These are phyloP conservation scores for Volvox reticuliferus DNA, from an alignment of 139 green algal species.

Conservation along the genomic window DNA sequence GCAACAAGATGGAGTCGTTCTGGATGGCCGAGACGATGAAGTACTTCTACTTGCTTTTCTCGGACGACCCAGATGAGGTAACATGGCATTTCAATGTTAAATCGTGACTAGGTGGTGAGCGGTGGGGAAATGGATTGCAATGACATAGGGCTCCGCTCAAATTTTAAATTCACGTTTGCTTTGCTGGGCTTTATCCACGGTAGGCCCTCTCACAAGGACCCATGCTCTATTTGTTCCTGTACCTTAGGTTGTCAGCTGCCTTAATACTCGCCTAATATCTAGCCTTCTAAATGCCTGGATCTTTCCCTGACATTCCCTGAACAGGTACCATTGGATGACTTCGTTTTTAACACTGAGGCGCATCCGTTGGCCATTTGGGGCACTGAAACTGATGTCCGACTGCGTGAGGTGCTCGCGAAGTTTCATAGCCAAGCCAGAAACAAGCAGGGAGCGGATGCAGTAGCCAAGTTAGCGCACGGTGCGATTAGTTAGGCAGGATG, in stretches of 20 bases:
- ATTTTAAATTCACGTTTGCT: neutral
- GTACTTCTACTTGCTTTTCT: constrained; percentile 90
- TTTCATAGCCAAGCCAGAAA: neutral
- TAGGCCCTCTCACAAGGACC: neutral
- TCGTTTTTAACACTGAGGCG: constrained; percentile 93
- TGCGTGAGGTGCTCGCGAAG: neutral
- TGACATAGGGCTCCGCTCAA: too few relatives aligned
- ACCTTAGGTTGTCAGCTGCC: neutral
- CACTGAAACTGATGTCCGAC: constrained; percentile 33
- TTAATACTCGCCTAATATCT: neutral
- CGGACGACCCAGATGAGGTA: constrained; percentile 68
- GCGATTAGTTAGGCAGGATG: too few relatives aligned
- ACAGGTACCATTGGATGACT: constrained; percentile 80
- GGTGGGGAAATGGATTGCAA: too few relatives aligned
- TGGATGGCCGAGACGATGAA: constrained; percentile 92
- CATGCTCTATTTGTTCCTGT: neutral
- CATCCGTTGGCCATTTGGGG: constrained; percentile 83
- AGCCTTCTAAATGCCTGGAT: neutral
- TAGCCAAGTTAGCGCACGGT: neutral
- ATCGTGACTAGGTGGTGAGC: too few relatives aligned
- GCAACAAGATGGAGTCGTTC: constrained; percentile 91
- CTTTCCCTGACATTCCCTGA: neutral
- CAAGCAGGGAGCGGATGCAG: neutral
- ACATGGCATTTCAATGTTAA: too few relatives aligned
- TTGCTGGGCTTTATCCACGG: neutral